Evolutionary conservation across 306 rosid genomes (phyloP), one percentile per base, ranked within the genome.

Genomic region (Abrus precatorius): DNA sequence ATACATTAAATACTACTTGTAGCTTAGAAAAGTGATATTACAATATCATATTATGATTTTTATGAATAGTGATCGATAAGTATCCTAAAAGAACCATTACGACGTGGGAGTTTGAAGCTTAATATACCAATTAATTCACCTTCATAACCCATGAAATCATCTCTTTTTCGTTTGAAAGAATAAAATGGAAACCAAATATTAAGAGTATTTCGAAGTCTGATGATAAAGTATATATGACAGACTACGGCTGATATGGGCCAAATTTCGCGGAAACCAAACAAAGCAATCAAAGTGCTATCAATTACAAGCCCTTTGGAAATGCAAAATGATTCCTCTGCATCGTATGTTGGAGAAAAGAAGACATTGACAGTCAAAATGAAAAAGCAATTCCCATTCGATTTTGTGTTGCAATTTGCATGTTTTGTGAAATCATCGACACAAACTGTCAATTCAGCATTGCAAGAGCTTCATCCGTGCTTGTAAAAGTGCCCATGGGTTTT

Each of bases 391-490:
- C 9, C 48, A 36, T 63, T 32, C n/a, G 45, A 5, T 13, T 61
- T 0, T 47, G 61, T 27, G 34, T 45, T 48, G 38, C 13, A 14
- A 2, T 20, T 20, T 27, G 5, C 7, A 45, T 75, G 72, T 61
- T 27, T 7, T 75, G 61, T 75, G 48, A 45, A 60, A 48, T 28
- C 61, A 47, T 59, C 49, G n/a, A 53, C 67, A 73, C 7, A 41
- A 55, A 36, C 53, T 5, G 49, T 72, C 66, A 55, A 54, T 55
- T 73, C 12, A 55, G 27, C 10, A 13, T 12, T 27, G 48, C 62
- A 63, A 61, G 10, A 54, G n/a, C 12, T 55, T 34, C 4, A 32
- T 12, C 36, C 68, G n/a, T 43, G 56, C 68, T 38, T 57, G 5
- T 5, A 36, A 9, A 40, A 2, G 9, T 34, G 50, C 54, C 50